Evolutionary conservation across 1,139 yeast genomes (phyloP).

Genomic region (Kluyveromyces marxianus): DNA sequence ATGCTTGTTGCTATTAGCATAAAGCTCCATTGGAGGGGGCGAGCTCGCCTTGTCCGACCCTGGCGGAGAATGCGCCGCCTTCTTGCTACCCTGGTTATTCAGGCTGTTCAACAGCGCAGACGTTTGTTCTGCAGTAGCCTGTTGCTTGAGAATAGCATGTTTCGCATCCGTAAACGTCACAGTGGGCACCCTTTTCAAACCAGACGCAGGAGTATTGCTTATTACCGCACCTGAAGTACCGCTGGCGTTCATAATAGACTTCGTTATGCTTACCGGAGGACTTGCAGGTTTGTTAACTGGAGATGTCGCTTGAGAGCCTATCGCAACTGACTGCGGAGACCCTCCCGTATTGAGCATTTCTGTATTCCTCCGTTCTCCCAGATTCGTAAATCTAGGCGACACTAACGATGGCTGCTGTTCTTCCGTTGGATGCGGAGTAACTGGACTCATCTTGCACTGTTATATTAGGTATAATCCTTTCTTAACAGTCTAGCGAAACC

Average conservation of each 20-base stretch:
- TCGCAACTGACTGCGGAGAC: neutral
- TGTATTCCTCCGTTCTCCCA: slow-evolving; percentile 1
- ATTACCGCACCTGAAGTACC: slow-evolving; percentile 32
- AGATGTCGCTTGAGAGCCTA: slow-evolving; percentile 10
- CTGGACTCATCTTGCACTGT: neutral
- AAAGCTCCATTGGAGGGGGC: slow-evolving; percentile 4
- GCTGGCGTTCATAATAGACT: slow-evolving; percentile 30
- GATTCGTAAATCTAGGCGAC: slow-evolving; percentile 1
- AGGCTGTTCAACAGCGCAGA: slow-evolving; percentile 4
- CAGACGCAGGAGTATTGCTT: slow-evolving; percentile 30
- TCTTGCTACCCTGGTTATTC: neutral
- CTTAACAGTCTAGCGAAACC: too few relatives aligned
- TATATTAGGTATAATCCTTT: too few relatives aligned
- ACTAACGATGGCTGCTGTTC: neutral
- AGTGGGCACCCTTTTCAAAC: slow-evolving; percentile 30
- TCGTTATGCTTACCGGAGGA: slow-evolving; percentile 20
- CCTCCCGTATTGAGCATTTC: neutral
- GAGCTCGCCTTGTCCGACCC: slow-evolving; percentile 2
- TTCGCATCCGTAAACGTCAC: slow-evolving; percentile 31
- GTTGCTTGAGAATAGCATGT: slow-evolving; percentile 13
- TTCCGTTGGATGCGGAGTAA: neutral
- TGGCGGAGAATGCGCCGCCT: neutral
- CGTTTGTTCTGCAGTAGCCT: slow-evolving; percentile 12
- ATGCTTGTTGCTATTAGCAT: too few relatives aligned
- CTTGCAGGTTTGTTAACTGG: slow-evolving; percentile 17